Percentiles rank a stretch among this genome's conserved stretches.
Conservation (phyloP, 805 yeast species). For the Wickerhamiella hasegawae region DNA sequence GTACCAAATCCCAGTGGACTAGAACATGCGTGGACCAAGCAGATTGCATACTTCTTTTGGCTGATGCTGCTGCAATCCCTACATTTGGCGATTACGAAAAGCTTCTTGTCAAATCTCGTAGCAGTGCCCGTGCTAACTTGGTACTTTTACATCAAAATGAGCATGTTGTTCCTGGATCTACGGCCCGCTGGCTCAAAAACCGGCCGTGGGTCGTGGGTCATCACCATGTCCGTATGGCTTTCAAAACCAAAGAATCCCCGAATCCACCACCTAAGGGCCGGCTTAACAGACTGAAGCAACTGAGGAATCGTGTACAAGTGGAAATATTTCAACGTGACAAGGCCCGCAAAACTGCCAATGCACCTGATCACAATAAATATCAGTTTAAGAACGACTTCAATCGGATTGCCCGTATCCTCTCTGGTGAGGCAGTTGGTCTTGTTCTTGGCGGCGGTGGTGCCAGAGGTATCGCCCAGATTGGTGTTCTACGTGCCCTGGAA, state of each 20-base stretch:
- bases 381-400: conserved; percentile 76
- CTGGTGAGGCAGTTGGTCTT: conserved; percentile 87
- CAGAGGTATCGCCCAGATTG: conserved; percentile 82
- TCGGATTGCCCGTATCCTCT: conserved; percentile 72
- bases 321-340: conserved; percentile 13
- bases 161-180: conserved; percentile 69
- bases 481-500: conserved; percentile 79
- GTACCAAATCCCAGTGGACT: conserved; percentile 76
- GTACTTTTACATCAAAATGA: conserved; percentile 73
- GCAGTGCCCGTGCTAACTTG: conserved; percentile 77
- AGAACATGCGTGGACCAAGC: conserved; percentile 87
- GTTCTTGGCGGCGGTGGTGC: conserved; percentile 98
- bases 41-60: conserved; percentile 78
- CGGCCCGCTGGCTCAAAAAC: conserved; percentile 68
- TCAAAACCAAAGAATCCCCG: conserved; percentile 2
- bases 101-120: conserved; percentile 52
- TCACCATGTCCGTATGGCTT: conserved; percentile 73
- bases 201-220: conserved; percentile 87
- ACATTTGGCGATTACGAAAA: conserved; percentile 77
- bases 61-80: conserved; percentile 63
- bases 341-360: conserved; percentile 15
- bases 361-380: conserved; percentile 23
- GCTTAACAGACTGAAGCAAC: conserved; percentile 17
- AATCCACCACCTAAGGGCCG: conserved; percentile 11
- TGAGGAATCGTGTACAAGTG: conserved; percentile 15